These are phyloP conservation scores for Saksenaea vasiformis DNA, from an alignment of 371 early-diverging fungal genomes.

Conservation along the genomic window DNA sequence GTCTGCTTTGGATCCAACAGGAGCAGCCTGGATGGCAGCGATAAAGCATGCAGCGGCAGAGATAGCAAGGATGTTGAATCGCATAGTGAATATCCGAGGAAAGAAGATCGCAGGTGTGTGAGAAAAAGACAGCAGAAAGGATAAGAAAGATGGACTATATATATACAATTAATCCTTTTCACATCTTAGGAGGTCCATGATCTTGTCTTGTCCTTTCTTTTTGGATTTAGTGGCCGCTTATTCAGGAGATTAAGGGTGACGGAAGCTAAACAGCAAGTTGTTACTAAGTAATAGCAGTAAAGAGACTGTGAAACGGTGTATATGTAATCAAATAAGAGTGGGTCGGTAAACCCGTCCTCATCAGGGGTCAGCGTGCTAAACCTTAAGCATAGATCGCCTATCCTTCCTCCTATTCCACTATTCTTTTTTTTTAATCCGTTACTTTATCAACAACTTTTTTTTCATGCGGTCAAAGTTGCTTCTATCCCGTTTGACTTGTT, in stretches of 20 bases:
- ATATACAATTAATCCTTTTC: not conserved
- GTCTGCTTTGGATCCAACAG: not conserved
- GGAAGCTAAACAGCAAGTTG: not conserved
- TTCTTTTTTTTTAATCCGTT: not conserved
- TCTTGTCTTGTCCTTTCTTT: not conserved
- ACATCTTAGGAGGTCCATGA: not conserved
- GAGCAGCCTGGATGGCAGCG: slow-evolving; percentile 14
- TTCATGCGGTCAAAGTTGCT: not conserved
- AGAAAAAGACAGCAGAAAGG: not conserved
- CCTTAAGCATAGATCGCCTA: not conserved
- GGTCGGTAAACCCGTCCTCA: not conserved
- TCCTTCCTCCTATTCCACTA: not conserved
- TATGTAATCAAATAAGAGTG: not conserved
- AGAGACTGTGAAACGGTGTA: not conserved
- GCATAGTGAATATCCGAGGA: slow-evolving; percentile 6
- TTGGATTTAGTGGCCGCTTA: not conserved
- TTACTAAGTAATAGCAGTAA: not conserved
- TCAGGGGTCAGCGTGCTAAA: not conserved
- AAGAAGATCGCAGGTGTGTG: not conserved
- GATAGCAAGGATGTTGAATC: slow-evolving; percentile 12
- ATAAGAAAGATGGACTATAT: not conserved
- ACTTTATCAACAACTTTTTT: not conserved
- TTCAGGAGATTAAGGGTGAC: not conserved
- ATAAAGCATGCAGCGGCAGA: slow-evolving; percentile 13
- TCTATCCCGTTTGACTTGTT: not conserved